Evolutionary conservation across 768 basidiomycete species (phyloP), one percentile per base, ranked within the genome.

Genomic region (Favolaschia claudopus): DNA sequence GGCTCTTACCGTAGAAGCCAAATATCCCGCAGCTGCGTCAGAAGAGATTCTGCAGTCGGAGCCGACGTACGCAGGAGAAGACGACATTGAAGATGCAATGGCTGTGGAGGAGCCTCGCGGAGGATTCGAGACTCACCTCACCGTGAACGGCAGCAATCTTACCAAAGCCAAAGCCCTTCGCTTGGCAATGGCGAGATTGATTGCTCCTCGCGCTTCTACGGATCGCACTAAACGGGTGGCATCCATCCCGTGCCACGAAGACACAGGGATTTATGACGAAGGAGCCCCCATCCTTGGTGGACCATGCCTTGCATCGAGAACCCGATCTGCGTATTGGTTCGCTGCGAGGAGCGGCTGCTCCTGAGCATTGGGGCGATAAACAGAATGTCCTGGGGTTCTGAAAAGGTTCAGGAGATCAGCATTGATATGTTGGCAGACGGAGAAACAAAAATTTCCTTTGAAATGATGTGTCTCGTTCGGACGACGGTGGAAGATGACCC

Each of bases 71-170:
- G 28, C 39, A 3, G 51, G 40, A 34, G 45, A 40, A 7, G 36
- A 38, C 20, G 38, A 57, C 15, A 5, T 40, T 14, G 46, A 48
- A 24, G 44, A 47, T 38, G 44, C 55, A 49, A 40, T 40, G 51
- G 51, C 13, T 17, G 51, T 43, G 31, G 51, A 53, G 32, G 51
- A 53, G 10, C 32, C 51, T 7, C 51, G 51, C 14, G 51, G 51
- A 5, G 51, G 51, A 33, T 53, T 53, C 19, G 40, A 43, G 4
- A 13, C 51, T 1, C 39, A 53, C 8, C 40, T 53, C 1, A 40
- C 40, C 0, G 15, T 53, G 22, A 32, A 43, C 40, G 51, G 51
- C 1, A 13, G 19, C 24, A 32, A 19, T 2, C 29, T 53, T 17
- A 24, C 29, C 19, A 53, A 53, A 22, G 38, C 51, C 20, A 53